Base-by-base conservation (phyloP, 2,329 filamentous ascomycete genomes). In the Penicillium polonicum region DNA sequence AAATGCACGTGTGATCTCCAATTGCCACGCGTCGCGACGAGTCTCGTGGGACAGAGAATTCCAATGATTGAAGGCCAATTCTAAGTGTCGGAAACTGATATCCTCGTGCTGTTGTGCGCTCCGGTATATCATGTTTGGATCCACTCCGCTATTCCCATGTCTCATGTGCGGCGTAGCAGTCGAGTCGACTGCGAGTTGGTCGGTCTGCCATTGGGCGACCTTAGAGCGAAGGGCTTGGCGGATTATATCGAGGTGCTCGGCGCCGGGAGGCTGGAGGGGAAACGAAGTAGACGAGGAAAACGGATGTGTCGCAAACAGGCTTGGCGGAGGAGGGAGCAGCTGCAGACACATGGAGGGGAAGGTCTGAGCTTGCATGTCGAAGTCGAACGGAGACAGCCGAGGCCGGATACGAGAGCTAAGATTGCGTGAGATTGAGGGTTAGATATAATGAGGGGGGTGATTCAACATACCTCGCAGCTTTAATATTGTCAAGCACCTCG, bases 321-420 rank as follows among this genome's bases (percentile, higher is more conserved):
- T 94, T 4, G 90, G 87, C 3, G 92, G 91, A 10, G 90, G 82
- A 36, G 89, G 85, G 1, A 97, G 85, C 64, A 93, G 88, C 62
- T 89, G 90, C 12, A 97, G 83, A 36, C 88, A 91, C 41, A 97
- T 82, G 7, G 89, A 87, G 7, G 92, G 91, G 68, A 96, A 97
- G 59, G 91, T 91, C 71, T 96, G 85, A 5, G 89, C 82, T 60
- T 92, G 85, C 35, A 93, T 89, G 64, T 97, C 90, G 76, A 96
- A 95, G 63, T 93, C 89, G 72, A 86, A 87, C 4, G 85, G 80
- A 19, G 78, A 72, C 21, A 74, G 55, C 60, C 70, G 71, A 61
- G 79, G 65, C 59, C 77, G 66, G 49, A 75, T 73, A 55, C 77
- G 76, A 27, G 76, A 76, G 58, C 80, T 83, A 62, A 43, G 45